Evolutionary conservation across 176 grass and related monocot genomes (phyloP).

Genomic region (Aegilops speltoides): DNA sequence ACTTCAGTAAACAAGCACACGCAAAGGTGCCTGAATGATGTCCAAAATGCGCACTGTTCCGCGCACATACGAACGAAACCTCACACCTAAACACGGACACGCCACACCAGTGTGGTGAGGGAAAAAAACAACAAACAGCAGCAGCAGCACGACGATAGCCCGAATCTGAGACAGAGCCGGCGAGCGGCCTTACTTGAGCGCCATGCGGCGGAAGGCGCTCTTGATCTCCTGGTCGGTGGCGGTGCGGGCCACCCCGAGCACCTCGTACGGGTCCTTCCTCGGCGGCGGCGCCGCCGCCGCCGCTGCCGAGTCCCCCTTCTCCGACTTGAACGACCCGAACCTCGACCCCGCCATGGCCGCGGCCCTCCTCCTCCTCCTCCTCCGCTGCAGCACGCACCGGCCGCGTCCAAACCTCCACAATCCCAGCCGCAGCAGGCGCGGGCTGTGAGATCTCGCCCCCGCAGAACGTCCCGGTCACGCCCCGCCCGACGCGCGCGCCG

Average conservation of each 20-base stretch:
- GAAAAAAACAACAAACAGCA: neutral
- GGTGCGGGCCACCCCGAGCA: slow-evolving; percentile 72
- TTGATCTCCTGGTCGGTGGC: slow-evolving; percentile 98
- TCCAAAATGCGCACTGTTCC: neutral
- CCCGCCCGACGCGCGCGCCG: neutral
- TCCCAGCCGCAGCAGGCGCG: neutral
- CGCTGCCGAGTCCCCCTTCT: slow-evolving; percentile 55
- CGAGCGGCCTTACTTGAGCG: slow-evolving; percentile 69
- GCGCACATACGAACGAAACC: neutral
- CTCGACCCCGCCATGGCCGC: slow-evolving; percentile 65
- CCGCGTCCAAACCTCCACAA: neutral
- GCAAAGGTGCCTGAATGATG: neutral
- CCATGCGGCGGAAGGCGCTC: slow-evolving; percentile 91
- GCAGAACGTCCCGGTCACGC: neutral
- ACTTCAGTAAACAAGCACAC: neutral
- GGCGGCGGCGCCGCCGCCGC: slow-evolving; percentile 41
- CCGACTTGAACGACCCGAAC: slow-evolving; percentile 78
- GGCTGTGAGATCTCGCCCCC: slow-evolving; percentile 35
- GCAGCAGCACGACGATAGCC: neutral
- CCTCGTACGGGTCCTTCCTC: slow-evolving; percentile 91
- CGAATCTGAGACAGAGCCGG: slow-evolving; percentile 23
- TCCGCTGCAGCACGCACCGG: neutral
- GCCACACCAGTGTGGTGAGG: neutral
- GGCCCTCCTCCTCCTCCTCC: neutral
- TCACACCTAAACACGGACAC: neutral